These are phyloP conservation scores for Caryopteris hybrid DNA, from an alignment of 305 asterid genomes.

Conservation along the genomic window DNA sequence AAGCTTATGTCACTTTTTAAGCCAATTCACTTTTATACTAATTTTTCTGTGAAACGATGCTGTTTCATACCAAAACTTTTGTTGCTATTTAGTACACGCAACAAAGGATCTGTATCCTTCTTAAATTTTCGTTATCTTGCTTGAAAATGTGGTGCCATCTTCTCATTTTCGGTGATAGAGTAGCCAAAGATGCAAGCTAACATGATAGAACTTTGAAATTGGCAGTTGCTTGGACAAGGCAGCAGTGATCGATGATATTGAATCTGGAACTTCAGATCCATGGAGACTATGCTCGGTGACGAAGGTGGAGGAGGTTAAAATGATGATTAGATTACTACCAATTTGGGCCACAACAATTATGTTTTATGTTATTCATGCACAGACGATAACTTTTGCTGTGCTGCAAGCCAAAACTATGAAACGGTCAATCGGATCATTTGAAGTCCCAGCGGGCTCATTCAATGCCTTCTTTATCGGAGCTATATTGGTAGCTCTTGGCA, in stretches of 20 bases:
- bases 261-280: conserved; percentile 41
- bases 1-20: too few species aligned
- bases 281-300: conserved; percentile 65
- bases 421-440: conserved; percentile 45
- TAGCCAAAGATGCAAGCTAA: too few species aligned
- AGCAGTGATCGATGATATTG: conserved; percentile 42
- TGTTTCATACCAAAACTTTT: too few species aligned
- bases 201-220: not conserved
- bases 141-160: too few species aligned
- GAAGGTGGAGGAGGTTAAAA: conserved; percentile 66
- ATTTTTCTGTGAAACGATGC: too few species aligned
- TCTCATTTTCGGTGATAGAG: too few species aligned
- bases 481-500: conserved; percentile 43
- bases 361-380: conserved; percentile 66
- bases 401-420: conserved; percentile 65
- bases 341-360: conserved; percentile 71
- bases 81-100: too few species aligned
- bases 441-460: conserved; percentile 67
- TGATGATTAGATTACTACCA: conserved; percentile 58
- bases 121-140: too few species aligned
- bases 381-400: conserved; percentile 66
- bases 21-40: too few species aligned
- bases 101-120: too few species aligned
- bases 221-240: conserved; percentile 62
- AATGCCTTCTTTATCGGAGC: conserved; percentile 59